These are phyloP conservation scores for Trichoderma sp. DNA, from an alignment of 2,329 filamentous ascomycete species.

Conservation along the genomic window DNA sequence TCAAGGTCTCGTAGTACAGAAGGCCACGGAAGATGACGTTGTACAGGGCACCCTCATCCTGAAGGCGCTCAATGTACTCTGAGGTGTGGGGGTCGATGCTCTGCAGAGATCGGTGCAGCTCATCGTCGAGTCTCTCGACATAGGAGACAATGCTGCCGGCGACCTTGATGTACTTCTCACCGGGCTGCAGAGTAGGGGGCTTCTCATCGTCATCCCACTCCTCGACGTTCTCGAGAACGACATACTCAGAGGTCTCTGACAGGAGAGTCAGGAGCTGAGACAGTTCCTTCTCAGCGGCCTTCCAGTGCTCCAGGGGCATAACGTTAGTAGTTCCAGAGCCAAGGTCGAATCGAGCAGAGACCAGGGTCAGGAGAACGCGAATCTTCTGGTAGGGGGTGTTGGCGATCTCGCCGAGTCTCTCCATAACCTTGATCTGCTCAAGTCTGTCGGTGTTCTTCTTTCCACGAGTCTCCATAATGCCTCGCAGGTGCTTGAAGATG, in stretches of 20 bases:
- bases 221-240: constrained; percentile 88
- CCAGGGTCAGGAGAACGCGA: constrained; percentile 83
- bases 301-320: constrained; percentile 97
- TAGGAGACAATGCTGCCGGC: constrained; percentile 93
- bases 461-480: constrained; percentile 91
- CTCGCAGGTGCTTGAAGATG: constrained; percentile 93
- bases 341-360: constrained; percentile 93
- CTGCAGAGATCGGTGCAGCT: constrained; percentile 94
- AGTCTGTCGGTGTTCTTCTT: constrained; percentile 97
- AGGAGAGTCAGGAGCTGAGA: constrained; percentile 73
- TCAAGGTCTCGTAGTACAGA: constrained; percentile 82
- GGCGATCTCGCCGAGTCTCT: constrained; percentile 88
- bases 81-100: constrained; percentile 97
- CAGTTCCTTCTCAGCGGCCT: constrained; percentile 85
- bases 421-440: constrained; percentile 97
- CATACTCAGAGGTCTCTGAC: constrained; percentile 72
- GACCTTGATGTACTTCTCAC: constrained; percentile 82
- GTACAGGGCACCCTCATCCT: constrained; percentile 87
- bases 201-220: constrained; percentile 99
- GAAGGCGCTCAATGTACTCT: constrained; percentile 93
- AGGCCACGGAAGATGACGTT: constrained; percentile 85
- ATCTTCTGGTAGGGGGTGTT: constrained; percentile 91
- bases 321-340: constrained; percentile 72
- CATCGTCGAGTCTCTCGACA: constrained; percentile 91
- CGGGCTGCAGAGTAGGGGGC: constrained; percentile 67